Evolutionary conservation across 192 early-diverging fungal genomes (phyloP).

Genomic region (Linnemannia hyalina): DNA sequence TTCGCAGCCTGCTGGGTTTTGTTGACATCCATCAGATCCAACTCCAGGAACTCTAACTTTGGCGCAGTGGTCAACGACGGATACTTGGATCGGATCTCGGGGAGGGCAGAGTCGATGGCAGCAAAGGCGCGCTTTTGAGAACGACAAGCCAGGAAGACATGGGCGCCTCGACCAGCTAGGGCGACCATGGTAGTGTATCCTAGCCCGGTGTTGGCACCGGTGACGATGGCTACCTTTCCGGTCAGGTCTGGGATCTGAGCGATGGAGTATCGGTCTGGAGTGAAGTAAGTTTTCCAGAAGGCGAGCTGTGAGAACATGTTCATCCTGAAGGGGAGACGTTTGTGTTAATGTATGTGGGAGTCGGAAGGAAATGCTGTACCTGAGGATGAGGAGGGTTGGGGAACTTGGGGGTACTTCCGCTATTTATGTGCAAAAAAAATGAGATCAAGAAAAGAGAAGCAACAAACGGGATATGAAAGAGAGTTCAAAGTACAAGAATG

Average conservation of each 20-base stretch:
- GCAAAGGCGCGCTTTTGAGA: constrained; percentile 5
- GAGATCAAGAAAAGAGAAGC: no score
- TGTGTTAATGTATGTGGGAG: not conserved
- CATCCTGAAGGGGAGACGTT: not conserved
- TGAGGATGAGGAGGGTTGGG: no score
- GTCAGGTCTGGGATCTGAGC: constrained; percentile 49
- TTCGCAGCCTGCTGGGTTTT: constrained; percentile 33
- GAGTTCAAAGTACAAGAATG: no score
- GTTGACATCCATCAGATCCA: constrained; percentile 31
- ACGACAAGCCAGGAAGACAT: constrained; percentile 41
- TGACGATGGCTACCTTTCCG: constrained; percentile 61
- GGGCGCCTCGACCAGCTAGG: constrained; percentile 29
- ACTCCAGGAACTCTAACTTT: constrained; percentile 34
- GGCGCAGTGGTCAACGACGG: not conserved
- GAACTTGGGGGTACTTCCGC: no score
- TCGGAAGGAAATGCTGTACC: no score
- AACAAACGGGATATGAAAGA: no score
- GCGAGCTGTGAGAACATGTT: not conserved
- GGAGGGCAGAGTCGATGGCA: constrained; percentile 11
- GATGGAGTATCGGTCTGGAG: constrained; percentile 15
- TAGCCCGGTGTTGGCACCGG: constrained; percentile 61
- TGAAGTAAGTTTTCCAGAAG: constrained; percentile 31
- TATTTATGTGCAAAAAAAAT: no score
- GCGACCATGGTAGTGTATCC: constrained; percentile 41
- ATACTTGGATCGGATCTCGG: constrained; percentile 20